Evolutionary conservation across 2,329 filamentous ascomycete species (phyloP).

Genomic region (Huntiella abstrusa): DNA sequence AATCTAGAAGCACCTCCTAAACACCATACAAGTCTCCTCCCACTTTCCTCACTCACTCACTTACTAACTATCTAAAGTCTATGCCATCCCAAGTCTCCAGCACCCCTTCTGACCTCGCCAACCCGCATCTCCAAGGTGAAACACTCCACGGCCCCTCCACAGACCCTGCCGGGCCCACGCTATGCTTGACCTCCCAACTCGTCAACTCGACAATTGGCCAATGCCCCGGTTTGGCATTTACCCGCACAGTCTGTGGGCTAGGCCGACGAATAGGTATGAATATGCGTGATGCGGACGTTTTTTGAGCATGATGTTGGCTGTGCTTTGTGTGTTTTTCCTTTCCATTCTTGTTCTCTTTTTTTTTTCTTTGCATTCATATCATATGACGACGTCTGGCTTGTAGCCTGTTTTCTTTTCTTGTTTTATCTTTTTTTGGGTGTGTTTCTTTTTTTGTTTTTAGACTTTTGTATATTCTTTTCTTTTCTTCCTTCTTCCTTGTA

Average conservation of each 20-base stretch:
- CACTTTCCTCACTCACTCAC: too few relatives aligned
- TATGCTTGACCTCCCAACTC: too few relatives aligned
- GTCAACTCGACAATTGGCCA: not conserved
- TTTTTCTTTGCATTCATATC: not conserved
- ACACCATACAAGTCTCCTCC: too few relatives aligned
- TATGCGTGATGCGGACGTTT: not conserved
- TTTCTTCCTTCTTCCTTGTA: not conserved
- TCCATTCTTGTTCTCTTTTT: not conserved
- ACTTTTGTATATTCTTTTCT: slow-evolving; percentile 2
- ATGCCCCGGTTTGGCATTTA: not conserved
- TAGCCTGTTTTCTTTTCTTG: slow-evolving; percentile 1
- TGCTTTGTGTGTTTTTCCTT: not conserved
- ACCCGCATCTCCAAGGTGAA: too few relatives aligned
- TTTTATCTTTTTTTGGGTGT: not conserved
- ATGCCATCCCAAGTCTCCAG: too few relatives aligned
- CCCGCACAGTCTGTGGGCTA: not conserved
- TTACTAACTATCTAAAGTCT: too few relatives aligned
- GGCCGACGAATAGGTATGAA: not conserved
- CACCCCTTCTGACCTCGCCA: too few relatives aligned
- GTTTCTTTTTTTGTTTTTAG: not conserved
- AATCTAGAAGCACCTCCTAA: too few relatives aligned
- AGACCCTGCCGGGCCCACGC: too few relatives aligned
- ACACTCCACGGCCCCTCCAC: too few relatives aligned
- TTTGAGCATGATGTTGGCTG: too few relatives aligned
- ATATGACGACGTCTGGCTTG: not conserved